Percentiles rank a stretch among this genome's conserved stretches.
Evolutionary conservation across 495 filamentous ascomycete genomes (phyloP).

Genomic region (Podospora pseudoanserina): DNA sequence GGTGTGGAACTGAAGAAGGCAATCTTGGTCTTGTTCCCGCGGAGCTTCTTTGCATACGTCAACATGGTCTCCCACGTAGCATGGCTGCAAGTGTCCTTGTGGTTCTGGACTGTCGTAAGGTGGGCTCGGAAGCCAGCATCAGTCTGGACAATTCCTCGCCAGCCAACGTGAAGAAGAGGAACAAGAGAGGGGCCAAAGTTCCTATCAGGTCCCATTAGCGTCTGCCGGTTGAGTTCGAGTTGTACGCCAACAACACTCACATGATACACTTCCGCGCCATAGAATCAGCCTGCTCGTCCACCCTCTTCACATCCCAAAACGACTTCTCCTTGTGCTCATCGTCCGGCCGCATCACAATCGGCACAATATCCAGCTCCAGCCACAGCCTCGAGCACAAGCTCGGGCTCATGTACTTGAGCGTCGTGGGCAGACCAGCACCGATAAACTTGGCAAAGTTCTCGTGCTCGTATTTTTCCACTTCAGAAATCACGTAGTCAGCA

Average conservation of each 20-base stretch:
- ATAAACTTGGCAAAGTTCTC: slow-evolving; percentile 65
- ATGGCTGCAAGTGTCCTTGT: slow-evolving; percentile 56
- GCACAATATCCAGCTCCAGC: slow-evolving; percentile 74
- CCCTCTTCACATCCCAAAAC: slow-evolving; percentile 53
- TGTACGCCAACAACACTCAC: slow-evolving; percentile 32
- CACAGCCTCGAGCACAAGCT: slow-evolving; percentile 69
- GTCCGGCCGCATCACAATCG: slow-evolving; percentile 52
- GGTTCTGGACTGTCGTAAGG: slow-evolving; percentile 60
- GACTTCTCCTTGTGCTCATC: slow-evolving; percentile 43
- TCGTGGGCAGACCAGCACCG: slow-evolving; percentile 56
- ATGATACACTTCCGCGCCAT: slow-evolving; percentile 79
- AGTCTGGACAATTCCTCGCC: slow-evolving; percentile 68
- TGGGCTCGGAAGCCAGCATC: slow-evolving; percentile 63
- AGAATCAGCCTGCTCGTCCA: slow-evolving; percentile 83
- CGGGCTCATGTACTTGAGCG: slow-evolving; percentile 52
- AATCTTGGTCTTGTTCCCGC: slow-evolving; percentile 61
- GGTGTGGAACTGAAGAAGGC: slow-evolving; percentile 86
- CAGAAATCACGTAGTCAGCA: slow-evolving; percentile 50
- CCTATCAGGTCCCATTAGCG: slow-evolving; percentile 34
- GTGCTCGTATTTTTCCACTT: slow-evolving; percentile 55
- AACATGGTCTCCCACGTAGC: slow-evolving; percentile 68
- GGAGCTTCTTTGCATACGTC: slow-evolving; percentile 65
- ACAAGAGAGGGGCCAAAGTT: slow-evolving; percentile 72
- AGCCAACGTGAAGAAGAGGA: slow-evolving; percentile 72
- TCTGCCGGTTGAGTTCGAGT: not conserved